Evolutionary conservation across 495 filamentous ascomycete genomes (phyloP), one percentile per base, ranked within the genome.

Genomic region (Hypoxylon intermedium): DNA sequence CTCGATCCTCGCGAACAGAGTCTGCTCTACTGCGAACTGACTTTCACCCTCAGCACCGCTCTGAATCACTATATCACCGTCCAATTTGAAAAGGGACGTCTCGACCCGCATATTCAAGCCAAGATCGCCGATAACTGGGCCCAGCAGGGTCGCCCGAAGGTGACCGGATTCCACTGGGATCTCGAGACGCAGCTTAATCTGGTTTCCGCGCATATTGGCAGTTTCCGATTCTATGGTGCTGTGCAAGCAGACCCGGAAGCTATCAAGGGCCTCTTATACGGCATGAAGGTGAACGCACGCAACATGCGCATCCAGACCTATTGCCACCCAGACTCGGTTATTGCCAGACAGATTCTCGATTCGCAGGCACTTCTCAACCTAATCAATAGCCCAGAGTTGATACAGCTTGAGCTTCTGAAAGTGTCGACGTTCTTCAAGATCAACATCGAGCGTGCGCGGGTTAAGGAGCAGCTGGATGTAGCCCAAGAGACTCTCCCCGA

Each of bases 111-210:
- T 41, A 69, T 74, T 24, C 66, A 70, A n/a, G 68, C 64, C 23
- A 68, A 64, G 28, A 61, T 76, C 9, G 63, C 72, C 1, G 76
- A 79, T 18, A 49, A 34, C 1, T 81, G 77, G 78, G 53, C 58
- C 21, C 67, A 71, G 20, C 71, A 75, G 58, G 78, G 78, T 41
- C 75, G 74, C 0, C 77, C 75, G 0, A 69, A 65, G 20, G 77
- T 80, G 5, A 53, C 75, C 30, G 69, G 73, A 9, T 80, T 79
- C 66, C 75, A 76, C 6, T 81, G 77, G 42, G 78, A 81, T 23
- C 49, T 80, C 5, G 78, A 81, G 67, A 81, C 78, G 0, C 78
- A 81, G 65, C 50, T 81, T 18, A 77, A 79, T 0, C 67, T 81
- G 19, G 59, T 79, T 11, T 46, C 58, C 3, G 48, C 67, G 18